Percentiles rank a stretch among this genome's conserved stretches.
Conservation (phyloP, 2,329 filamentous ascomycete species). For the Epichloe sibirici region DNA sequence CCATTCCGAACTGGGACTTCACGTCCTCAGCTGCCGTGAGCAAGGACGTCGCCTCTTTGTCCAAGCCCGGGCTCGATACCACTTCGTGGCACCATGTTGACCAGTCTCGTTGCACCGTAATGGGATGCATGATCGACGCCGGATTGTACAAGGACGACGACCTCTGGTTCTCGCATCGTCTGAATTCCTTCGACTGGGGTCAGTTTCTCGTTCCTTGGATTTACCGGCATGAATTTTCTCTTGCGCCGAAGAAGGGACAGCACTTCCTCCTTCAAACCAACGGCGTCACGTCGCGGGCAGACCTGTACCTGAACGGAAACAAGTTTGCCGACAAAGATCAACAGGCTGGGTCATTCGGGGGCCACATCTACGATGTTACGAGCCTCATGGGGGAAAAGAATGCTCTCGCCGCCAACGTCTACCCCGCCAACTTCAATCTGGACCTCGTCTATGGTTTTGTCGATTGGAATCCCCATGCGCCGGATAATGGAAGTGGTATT, state of each 20-base stretch:
- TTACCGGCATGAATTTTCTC: slow-evolving; percentile 40
- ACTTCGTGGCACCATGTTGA: slow-evolving; percentile 38
- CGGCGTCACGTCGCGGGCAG: slow-evolving; percentile 47
- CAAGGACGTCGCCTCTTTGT: slow-evolving; percentile 25
- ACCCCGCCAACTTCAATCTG: slow-evolving; percentile 46
- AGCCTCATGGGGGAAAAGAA: slow-evolving; percentile 29
- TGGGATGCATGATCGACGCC: slow-evolving; percentile 42
- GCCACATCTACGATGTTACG: slow-evolving; percentile 43
- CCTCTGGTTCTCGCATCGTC: slow-evolving; percentile 43
- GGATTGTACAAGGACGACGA: slow-evolving; percentile 38
- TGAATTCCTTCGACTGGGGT: slow-evolving; percentile 27
- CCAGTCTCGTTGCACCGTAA: slow-evolving; percentile 37
- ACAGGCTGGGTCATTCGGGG: slow-evolving; percentile 45
- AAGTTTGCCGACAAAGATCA: slow-evolving; percentile 33
- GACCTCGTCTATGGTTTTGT: slow-evolving; percentile 39
- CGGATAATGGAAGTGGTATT: slow-evolving; percentile 50
- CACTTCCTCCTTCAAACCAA: slow-evolving; percentile 44
- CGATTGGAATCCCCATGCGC: slow-evolving; percentile 27
- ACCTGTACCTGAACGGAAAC: slow-evolving; percentile 46
- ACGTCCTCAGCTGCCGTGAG: slow-evolving; percentile 29
- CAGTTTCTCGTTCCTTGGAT: slow-evolving; percentile 45
- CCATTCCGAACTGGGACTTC: slow-evolving; percentile 35
- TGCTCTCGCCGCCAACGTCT: slow-evolving; percentile 37
- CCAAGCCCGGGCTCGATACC: slow-evolving; percentile 30
- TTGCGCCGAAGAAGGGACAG: slow-evolving; percentile 20